Base-by-base conservation (phyloP, 2,329 filamentous ascomycete genomes). In the Aspergillus fructus region DNA sequence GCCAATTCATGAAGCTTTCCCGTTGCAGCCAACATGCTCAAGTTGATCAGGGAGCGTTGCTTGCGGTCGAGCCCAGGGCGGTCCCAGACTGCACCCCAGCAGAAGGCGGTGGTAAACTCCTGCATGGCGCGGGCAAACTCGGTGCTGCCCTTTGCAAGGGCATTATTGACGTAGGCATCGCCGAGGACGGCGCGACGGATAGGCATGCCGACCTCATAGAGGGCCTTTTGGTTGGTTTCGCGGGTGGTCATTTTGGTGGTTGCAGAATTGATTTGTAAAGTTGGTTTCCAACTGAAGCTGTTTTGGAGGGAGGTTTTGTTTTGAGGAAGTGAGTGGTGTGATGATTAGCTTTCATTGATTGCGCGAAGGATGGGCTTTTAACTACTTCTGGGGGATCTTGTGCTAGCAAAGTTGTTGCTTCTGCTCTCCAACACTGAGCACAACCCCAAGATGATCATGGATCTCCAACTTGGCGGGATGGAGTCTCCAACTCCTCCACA, bases 1-100 rank as follows among this genome's bases (percentile, higher is more conserved):
- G 77, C 83, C 45, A 87, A 73, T 66, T 87, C 85, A 0, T 82
- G 78, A 3, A 74, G 75, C 3, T 82, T 76, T 61, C 85, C 86
- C 51, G 85, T 74, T 1, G 83, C 82, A 66, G 80, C 81, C 40
- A 87, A 76, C 82, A 87, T 86, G 51, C 79, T 83, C 47, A 87
- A 81, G 66, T 86, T 49, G 13, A 54, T 23, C 9, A 53, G 12
- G 4, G 19, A 42, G 9, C 49, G 17, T 24, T 58, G 24, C 13
- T 50, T 53, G 30, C 55, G 42, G 3, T 45, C 45, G 1, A 62
- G 54, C 0, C 59, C 59, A 0, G 61, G 56, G 1, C 59, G 54
- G 3, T 33, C 41, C 61, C 55, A 60, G 1, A 60, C 48, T 9
- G 39, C n/a, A 15, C 56, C 59, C 56, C 56, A 63, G 23, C 56